Evolutionary conservation across 768 basidiomycete species (phyloP).

Genomic region (Phanerochaete sordida): DNA sequence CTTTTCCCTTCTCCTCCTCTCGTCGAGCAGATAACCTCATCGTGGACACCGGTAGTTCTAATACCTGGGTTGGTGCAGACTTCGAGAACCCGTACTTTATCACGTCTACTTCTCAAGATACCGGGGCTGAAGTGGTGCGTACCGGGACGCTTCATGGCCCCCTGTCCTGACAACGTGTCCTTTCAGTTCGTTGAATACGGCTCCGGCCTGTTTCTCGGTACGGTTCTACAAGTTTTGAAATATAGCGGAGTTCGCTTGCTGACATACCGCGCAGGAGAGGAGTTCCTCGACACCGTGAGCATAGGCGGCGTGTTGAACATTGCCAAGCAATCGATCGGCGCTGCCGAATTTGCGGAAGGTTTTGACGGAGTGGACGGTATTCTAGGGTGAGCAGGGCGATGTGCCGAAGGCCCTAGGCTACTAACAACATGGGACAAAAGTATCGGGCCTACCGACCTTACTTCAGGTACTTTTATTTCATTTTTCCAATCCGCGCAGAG

Average conservation of each 20-base stretch:
- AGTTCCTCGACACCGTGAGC: constrained; percentile 40
- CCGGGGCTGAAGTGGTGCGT: constrained; percentile 1
- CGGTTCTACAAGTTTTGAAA: background rate
- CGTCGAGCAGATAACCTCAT: background rate
- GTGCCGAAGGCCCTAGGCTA: background rate
- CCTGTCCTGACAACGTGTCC: background rate
- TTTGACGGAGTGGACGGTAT: constrained; percentile 55
- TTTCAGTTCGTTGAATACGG: constrained; percentile 7
- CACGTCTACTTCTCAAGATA: background rate
- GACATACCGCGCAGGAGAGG: constrained; percentile 13
- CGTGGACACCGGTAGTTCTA: constrained; percentile 8
- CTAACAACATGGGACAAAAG: constrained; percentile 27
- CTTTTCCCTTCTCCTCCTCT: background rate
- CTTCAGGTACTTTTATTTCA: constrained; percentile 32
- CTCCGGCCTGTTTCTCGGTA: constrained; percentile 4
- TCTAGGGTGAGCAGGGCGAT: constrained; percentile 46
- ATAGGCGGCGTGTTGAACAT: constrained; percentile 43
- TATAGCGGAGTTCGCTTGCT: constrained; percentile 19
- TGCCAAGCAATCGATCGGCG: constrained; percentile 58
- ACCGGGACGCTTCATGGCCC: background rate
- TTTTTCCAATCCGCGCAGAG: no score
- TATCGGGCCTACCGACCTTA: constrained; percentile 57
- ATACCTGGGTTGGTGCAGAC: constrained; percentile 6
- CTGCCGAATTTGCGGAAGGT: constrained; percentile 42
- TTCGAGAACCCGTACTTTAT: background rate